Conservation (phyloP, 495 filamentous ascomycete genomes). For the Annulohypoxylon stygium region DNA sequence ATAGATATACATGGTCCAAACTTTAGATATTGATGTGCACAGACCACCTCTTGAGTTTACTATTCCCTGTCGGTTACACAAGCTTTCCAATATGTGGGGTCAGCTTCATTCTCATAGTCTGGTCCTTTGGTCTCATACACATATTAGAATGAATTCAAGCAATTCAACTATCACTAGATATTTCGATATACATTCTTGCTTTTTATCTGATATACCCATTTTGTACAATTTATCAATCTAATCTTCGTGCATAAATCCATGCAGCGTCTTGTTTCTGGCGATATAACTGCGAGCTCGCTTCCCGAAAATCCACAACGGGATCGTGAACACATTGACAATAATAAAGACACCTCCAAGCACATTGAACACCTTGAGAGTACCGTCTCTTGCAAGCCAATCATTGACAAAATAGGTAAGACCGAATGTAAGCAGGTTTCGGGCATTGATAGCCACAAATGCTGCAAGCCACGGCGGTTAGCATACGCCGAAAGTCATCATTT, state of each 20-base stretch:
- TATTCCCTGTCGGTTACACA: background rate
- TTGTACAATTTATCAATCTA: background rate
- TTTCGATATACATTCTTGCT: background rate
- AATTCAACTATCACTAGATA: background rate
- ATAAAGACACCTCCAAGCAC: conserved; percentile 64
- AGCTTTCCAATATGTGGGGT: background rate
- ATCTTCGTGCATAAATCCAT: conserved; percentile 65
- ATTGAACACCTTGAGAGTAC: conserved; percentile 63
- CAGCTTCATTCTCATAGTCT: background rate
- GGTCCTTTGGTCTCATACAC: background rate
- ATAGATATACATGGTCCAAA: conserved; percentile 9
- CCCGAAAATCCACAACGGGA: conserved; percentile 68
- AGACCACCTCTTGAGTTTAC: background rate
- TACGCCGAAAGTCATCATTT: background rate
- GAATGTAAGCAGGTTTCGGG: conserved; percentile 66
- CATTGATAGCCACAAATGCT: conserved; percentile 69
- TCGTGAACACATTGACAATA: conserved; percentile 61
- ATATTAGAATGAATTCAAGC: background rate
- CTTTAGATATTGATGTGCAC: background rate
- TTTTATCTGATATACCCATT: background rate
- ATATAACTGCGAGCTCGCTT: conserved; percentile 63
- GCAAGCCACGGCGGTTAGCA: conserved; percentile 29
- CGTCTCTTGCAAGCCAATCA: conserved; percentile 62
- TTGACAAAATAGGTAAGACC: conserved; percentile 68
- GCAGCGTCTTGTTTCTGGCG: conserved; percentile 60